Base-by-base conservation (phyloP, 78 protist species). In the Dictyostelium capitatum region DNA sequence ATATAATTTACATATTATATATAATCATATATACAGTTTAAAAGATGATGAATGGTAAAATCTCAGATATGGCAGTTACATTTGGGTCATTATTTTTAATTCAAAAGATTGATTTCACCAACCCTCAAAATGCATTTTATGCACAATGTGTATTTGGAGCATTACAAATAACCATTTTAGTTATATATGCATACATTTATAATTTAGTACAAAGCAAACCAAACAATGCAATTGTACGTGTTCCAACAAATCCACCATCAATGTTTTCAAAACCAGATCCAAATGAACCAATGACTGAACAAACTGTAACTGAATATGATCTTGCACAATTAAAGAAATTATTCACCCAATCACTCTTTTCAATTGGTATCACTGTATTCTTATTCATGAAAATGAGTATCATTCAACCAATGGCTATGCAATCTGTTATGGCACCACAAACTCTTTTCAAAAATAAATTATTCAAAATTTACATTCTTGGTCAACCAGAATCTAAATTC, bases 381-480 rank as follows among this genome's bases (percentile, higher is more conserved):
- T 57, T 87, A 19, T 77, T 65, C 50, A 17, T 59, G 23, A 87
- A 87, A 72, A 75, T 77, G 83, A 9, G 59, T 50, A 73, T 87
- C 57, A 54, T 77, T 46, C 93, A 64, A 64, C 93, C 93, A 51
- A 62, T 87, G 54, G 84, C 74, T 37, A 78, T 87, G 74, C 81
- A 87, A 80, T 46, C 47, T 46, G 70, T 64, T 41, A 23, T 87
- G 48, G 93, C 65, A 48, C 75, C 80, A 32, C 84, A 77, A 50
- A 77, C 57, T 23, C 28, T 87, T 17, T 77, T 59, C 78, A 87
- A 87, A 57, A 87, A 87, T 11, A 87, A 87, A 46, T 59, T 87
- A 50, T 74, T 87, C 79, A 87, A 87, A 80, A 62, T 87, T 56
- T 78, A 87, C 78, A 77, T 87, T 48, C 65, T 87, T 14, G 93